These are phyloP conservation scores for thale cress (Arabidopsis thaliana) DNA, from an alignment of 345 rosid genomes.

Conservation along the genomic window TAIR10.1 NC_003071.7:14778001-14778500, in stretches of 20 bases:
- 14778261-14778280: conserved; percentile 15
- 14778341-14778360: conserved; percentile 41
- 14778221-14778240: conserved; percentile 14
- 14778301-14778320: background rate
- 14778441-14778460: conserved; percentile 27
- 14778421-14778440: conserved; percentile 5
- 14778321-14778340: background rate
- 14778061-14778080: conserved; percentile 98
- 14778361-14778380: background rate
- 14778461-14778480: conserved; percentile 35
- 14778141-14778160: conserved; percentile 51
- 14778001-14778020: background rate
- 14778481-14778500: conserved; percentile 36
- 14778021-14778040: conserved; percentile 50
- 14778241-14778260: conserved; percentile 28
- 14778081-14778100: conserved; percentile 97
- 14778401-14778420: background rate
- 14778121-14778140: conserved; percentile 62
- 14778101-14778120: conserved; percentile 90
- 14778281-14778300: background rate
- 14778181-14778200: conserved; percentile 43
- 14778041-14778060: conserved; percentile 75
- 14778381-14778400: conserved; percentile 14
- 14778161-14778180: conserved; percentile 50
- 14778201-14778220: background rate